Conservation (phyloP, 2,329 filamentous ascomycete species). For the Penicillium hesseltinei region DNA sequence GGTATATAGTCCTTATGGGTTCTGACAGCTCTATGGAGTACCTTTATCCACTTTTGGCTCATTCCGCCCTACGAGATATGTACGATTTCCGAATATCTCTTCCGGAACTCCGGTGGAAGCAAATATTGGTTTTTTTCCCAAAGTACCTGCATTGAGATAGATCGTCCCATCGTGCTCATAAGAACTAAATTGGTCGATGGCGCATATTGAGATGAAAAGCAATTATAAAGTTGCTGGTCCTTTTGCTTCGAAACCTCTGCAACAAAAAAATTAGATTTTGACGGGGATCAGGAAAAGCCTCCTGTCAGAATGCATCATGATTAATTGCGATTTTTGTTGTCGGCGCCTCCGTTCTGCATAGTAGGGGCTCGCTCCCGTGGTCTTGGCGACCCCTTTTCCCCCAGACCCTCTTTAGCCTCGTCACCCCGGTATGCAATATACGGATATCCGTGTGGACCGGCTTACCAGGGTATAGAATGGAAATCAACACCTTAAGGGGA, state of each 20-base stretch:
- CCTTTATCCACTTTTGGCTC: not conserved
- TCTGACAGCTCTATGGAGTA: conserved; percentile 9
- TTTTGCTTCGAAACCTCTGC: not conserved
- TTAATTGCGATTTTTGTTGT: not conserved
- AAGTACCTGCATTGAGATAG: not conserved
- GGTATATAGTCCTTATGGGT: not conserved
- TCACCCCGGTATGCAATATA: conserved; percentile 1
- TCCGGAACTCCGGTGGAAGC: not conserved
- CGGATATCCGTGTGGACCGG: not conserved
- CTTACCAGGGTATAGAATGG: not conserved
- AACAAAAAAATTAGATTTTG: not conserved
- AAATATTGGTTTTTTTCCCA: not conserved
- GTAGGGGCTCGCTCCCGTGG: not conserved
- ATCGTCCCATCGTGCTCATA: not conserved
- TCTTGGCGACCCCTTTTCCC: not conserved
- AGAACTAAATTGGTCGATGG: not conserved
- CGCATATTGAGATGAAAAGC: not conserved
- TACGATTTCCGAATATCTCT: not conserved
- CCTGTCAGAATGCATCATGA: not conserved
- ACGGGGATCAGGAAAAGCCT: not conserved
- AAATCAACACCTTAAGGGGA: too few species aligned
- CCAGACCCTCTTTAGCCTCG: not conserved
- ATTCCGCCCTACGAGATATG: not conserved
- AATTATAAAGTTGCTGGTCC: not conserved
- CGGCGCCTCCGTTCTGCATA: conserved; percentile 7